Conservation (phyloP, 768 basidiomycete species). For the Daedalea quercina region DNA sequence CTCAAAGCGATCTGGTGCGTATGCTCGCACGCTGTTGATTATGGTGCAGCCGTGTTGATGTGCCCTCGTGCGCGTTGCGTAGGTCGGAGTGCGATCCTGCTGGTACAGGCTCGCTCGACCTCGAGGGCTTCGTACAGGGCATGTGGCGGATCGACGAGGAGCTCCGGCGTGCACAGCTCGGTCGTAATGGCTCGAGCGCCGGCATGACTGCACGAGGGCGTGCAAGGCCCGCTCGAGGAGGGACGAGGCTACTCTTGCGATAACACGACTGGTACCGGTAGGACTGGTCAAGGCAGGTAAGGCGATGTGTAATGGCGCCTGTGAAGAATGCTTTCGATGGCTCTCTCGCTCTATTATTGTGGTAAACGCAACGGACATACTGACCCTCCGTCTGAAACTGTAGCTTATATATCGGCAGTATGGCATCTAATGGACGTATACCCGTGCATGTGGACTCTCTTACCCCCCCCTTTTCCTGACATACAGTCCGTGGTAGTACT, state of each 20-base stretch:
- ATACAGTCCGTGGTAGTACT: background rate
- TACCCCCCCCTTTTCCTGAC: background rate
- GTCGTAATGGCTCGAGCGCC: background rate
- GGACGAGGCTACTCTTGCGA: too few species aligned
- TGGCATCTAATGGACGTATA: background rate
- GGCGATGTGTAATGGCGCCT: too few species aligned
- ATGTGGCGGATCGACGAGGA: conserved; percentile 90
- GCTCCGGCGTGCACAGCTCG: conserved; percentile 48
- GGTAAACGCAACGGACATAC: background rate
- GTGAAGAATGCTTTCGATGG: too few species aligned
- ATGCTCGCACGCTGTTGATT: background rate
- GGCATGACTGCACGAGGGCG: background rate
- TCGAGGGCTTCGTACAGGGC: conserved; percentile 63
- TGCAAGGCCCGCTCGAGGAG: background rate
- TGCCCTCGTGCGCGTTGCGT: background rate
- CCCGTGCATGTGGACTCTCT: background rate
- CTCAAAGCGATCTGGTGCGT: conserved; percentile 64
- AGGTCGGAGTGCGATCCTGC: conserved; percentile 70
- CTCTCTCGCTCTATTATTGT: background rate
- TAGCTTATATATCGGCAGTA: background rate
- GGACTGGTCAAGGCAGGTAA: too few species aligned
- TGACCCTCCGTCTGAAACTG: background rate
- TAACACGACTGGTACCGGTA: too few species aligned
- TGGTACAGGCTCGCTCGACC: conserved; percentile 49
- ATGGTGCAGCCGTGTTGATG: background rate